Evolutionary conservation across 2,329 filamentous ascomycete species (phyloP), one percentile per base, ranked within the genome.

Genomic region (Massarina eburnea): DNA sequence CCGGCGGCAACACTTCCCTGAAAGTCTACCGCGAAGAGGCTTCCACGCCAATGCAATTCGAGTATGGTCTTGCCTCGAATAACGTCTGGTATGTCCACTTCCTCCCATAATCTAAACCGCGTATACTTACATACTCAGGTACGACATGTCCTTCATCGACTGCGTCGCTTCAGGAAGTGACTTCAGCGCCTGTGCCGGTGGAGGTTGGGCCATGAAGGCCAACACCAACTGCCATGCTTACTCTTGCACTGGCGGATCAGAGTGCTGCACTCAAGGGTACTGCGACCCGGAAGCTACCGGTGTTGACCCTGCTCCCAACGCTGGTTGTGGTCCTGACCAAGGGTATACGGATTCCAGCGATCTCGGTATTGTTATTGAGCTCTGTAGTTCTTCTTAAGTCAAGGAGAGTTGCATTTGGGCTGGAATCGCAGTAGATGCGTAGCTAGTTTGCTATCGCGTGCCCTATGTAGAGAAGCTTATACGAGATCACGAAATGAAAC

Each of bases 81-180:
- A 45, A 33, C 20, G 17, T 48, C 37, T 48, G 46, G 46, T 45
- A 35, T 10, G 24, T 26, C 10, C 7, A 6, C 10, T 10, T 10
- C 10, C 24, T 26, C 10, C 10, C 24, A 26, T 10, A 7, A 10
- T 26, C 10, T 26, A 26, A 26, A 26, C 24, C 10, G 10, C 24
- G 24, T 10, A 10, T 26, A 26, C 24, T 26, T 6, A 26, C 24
- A 26, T 26, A 10, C 7, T 10, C 6, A 26, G 24, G 24, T 41
- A 48, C 46, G 41, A 48, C 46, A 45, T 48, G 46, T 40, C 34
- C 33, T 48, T 48, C 41, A 36, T 48, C 21, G 41, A 48, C 38
- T 48, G 46, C 41, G 7, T 45, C 17, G 15, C 5, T 2, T 5
- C 9, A 18, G 19, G 20, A 19, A 24, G 12, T 32, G 32, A 42